Evolutionary conservation across 2,329 filamentous ascomycete species (phyloP).

Genomic region (Podosphaera fusca): DNA sequence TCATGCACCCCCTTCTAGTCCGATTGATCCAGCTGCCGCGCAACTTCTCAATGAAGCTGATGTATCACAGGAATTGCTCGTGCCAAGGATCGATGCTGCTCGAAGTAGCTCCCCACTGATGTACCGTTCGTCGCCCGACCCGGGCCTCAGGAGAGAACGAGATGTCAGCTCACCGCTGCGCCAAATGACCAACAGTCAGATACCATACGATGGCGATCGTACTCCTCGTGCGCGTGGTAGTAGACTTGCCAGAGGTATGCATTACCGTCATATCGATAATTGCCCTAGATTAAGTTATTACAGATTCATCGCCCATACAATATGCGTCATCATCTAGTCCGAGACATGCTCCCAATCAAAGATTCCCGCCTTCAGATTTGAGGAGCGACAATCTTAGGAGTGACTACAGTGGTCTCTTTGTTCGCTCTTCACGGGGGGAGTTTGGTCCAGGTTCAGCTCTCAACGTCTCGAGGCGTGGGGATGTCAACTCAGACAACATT

Average conservation of each 20-base stretch:
- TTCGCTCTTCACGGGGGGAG: conserved; percentile 33
- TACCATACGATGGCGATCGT: conserved; percentile 33
- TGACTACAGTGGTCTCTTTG: conserved; percentile 50
- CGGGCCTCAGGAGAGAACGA: conserved; percentile 17
- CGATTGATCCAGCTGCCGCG: conserved; percentile 17
- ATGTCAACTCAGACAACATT: conserved; percentile 62
- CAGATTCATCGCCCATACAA: conserved; percentile 79
- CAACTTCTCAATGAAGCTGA: conserved; percentile 17
- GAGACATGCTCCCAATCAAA: conserved; percentile 25
- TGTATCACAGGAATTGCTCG: conserved; percentile 17
- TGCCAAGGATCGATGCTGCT: conserved; percentile 24
- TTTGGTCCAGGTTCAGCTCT: conserved; percentile 22
- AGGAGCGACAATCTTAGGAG: conserved; percentile 40
- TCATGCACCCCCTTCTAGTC: conserved; percentile 25
- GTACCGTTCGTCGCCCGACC: conserved; percentile 39
- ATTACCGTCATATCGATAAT: background rate
- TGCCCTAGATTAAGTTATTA: background rate
- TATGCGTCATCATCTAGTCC: conserved; percentile 83
- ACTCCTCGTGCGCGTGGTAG: conserved; percentile 43
- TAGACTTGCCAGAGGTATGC: conserved; percentile 35
- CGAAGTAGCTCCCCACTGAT: conserved; percentile 67
- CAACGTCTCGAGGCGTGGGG: conserved; percentile 48
- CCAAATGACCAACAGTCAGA: conserved; percentile 34
- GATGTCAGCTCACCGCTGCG: conserved; percentile 34
- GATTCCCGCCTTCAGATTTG: conserved; percentile 42